Percentiles rank a stretch among this genome's conserved stretches.
Conservation (phyloP, 23 red algal genomes). For the Cyanidium caldarium region DNA sequence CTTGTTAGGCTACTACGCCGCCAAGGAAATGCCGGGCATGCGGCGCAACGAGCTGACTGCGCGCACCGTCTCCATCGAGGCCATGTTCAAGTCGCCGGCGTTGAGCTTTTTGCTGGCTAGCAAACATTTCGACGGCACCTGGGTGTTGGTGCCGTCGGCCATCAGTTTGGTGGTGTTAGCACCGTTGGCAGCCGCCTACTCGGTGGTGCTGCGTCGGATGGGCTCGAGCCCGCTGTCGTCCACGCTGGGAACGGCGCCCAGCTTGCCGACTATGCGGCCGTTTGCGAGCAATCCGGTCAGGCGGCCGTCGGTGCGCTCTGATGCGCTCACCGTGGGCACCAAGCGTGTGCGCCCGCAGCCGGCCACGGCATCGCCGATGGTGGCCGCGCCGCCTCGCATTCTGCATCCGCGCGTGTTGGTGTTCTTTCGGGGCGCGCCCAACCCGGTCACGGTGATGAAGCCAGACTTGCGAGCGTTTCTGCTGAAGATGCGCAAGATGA, state of each 20-base stretch:
- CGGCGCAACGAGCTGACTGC: background rate
- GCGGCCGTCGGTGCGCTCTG: background rate
- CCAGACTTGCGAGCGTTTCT: background rate
- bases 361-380: background rate
- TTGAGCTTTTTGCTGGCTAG: constrained; percentile 6
- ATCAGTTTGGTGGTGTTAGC: constrained; percentile 13
- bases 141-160: constrained; percentile 11
- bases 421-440: background rate
- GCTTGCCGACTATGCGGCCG: background rate
- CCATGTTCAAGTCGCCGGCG: constrained; percentile 22
- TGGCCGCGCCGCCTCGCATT: background rate
- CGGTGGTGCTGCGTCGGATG: constrained; percentile 5
- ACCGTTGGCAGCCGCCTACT: constrained; percentile 12
- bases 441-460: background rate
- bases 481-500: constrained; percentile 5
- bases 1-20: background rate
- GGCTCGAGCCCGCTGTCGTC: background rate
- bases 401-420: background rate
- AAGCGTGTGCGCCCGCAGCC: background rate
- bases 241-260: background rate
- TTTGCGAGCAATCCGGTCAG: background rate
- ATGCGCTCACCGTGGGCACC: background rate
- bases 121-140: constrained; percentile 12
- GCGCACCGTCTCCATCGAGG: constrained; percentile 22
- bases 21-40: background rate